Evolutionary conservation across 352 stramenopile species (phyloP).

Genomic region (Globisporangium okanoganense): DNA sequence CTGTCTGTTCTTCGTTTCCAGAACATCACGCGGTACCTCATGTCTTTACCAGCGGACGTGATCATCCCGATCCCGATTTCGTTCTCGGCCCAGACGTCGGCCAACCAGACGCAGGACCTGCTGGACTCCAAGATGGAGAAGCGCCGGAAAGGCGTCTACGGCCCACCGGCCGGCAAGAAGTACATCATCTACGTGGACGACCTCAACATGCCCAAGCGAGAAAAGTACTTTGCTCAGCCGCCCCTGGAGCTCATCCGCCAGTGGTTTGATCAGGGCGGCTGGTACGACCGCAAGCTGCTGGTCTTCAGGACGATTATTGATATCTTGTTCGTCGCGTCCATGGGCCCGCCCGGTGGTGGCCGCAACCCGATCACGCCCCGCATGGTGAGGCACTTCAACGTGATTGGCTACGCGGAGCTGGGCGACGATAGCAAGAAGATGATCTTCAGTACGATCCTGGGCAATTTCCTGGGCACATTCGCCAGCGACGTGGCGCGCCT

Average conservation of each 20-base stretch:
- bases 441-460: constrained; percentile 93
- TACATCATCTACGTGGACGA: constrained; percentile 96
- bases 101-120: constrained; percentile 91
- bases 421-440: constrained; percentile 86
- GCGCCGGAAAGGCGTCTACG: constrained; percentile 90
- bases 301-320: constrained; percentile 88
- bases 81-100: constrained; percentile 91
- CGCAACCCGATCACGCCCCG: constrained; percentile 90
- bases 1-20: too few relatives aligned
- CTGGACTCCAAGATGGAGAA: constrained; percentile 93
- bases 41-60: constrained; percentile 75
- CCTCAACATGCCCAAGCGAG: constrained; percentile 94
- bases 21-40: constrained; percentile 90
- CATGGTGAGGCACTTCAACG: constrained; percentile 92
- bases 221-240: constrained; percentile 93
- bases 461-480: constrained; percentile 72
- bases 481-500: constrained; percentile 53
- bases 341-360: constrained; percentile 91
- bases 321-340: constrained; percentile 87
- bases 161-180: constrained; percentile 87
- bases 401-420: constrained; percentile 90
- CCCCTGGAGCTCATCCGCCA: constrained; percentile 94
- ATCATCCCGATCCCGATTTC: constrained; percentile 91
- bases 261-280: constrained; percentile 93
- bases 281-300: constrained; percentile 93